phyloP scores from a whole-genome alignment of 768 basidiomycete genomes.

The Termitomyces sp. region DNA sequence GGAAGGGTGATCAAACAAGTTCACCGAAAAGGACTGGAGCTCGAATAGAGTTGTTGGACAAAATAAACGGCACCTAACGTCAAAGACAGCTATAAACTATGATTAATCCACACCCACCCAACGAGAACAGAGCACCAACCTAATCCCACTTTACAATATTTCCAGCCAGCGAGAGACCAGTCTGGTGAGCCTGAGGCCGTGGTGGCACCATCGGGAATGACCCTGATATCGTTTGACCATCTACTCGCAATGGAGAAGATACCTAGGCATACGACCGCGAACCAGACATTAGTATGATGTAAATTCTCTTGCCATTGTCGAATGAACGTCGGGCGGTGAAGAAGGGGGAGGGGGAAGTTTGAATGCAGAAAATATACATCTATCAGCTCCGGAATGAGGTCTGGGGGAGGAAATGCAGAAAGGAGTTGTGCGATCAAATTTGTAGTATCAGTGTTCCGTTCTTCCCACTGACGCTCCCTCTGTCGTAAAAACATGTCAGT shows the following conservation, averaged over 20 bases:
- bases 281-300: slow-evolving; percentile 55
- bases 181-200: slow-evolving; percentile 27
- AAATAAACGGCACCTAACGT: slow-evolving; percentile 44
- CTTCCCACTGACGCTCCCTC: slow-evolving; percentile 63
- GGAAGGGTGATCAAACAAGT: slow-evolving; percentile 16
- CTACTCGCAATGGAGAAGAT: slow-evolving; percentile 70
- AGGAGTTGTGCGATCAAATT: slow-evolving; percentile 31
- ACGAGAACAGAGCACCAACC: slow-evolving; percentile 29
- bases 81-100: slow-evolving; percentile 42
- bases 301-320: slow-evolving; percentile 52
- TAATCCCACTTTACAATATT: slow-evolving; percentile 54
- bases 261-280: slow-evolving; percentile 55
- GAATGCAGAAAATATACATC: slow-evolving; percentile 62
- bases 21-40: slow-evolving; percentile 52
- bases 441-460: slow-evolving; percentile 29
- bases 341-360: slow-evolving; percentile 59
- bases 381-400: slow-evolving; percentile 58
- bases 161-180: slow-evolving; percentile 58
- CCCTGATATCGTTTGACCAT: slow-evolving; percentile 60
- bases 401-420: slow-evolving; percentile 56
- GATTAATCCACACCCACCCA: neutral
- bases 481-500: slow-evolving; percentile 18
- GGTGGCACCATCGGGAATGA: slow-evolving; percentile 32
- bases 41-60: slow-evolving; percentile 60
- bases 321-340: slow-evolving; percentile 71